phyloP scores from a whole-genome alignment of 2,329 filamentous ascomycete species.

The Clonostachys byssicola region DNA sequence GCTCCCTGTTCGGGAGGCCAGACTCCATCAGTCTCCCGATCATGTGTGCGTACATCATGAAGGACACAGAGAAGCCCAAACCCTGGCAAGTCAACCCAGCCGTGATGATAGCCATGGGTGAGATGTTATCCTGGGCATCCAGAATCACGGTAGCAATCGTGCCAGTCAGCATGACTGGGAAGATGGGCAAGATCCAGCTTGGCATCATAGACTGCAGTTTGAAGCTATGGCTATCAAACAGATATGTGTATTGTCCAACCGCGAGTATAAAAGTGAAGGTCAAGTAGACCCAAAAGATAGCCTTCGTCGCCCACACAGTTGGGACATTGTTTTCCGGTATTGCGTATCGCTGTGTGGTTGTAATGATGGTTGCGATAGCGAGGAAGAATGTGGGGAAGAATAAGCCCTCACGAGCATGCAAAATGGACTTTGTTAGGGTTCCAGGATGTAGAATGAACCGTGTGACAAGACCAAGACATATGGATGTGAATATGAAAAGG shows the following conservation, averaged over 20 bases:
- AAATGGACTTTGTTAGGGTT: conserved; percentile 49
- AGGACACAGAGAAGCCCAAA: conserved; percentile 62
- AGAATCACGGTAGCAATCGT: conserved; percentile 67
- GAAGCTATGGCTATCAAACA: conserved; percentile 58
- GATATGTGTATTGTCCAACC: conserved; percentile 61
- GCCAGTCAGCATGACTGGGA: conserved; percentile 69
- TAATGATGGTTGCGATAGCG: conserved; percentile 62
- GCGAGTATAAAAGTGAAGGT: conserved; percentile 54
- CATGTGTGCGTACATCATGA: conserved; percentile 71
- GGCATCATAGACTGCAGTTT: conserved; percentile 68
- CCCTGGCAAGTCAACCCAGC: conserved; percentile 68
- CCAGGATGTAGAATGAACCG: conserved; percentile 59
- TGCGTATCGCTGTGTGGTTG: conserved; percentile 61
- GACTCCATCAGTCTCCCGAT: conserved; percentile 67
- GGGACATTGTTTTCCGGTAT: conserved; percentile 30
- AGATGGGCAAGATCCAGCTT: conserved; percentile 70
- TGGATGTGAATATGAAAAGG: conserved; percentile 56
- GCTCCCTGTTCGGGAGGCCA: conserved; percentile 54
- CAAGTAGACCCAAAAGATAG: conserved; percentile 68
- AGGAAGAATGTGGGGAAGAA: conserved; percentile 73
- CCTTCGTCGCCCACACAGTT: conserved; percentile 2
- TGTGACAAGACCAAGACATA: conserved; percentile 47
- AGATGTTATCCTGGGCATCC: conserved; percentile 17
- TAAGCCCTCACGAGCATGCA: conserved; percentile 63
- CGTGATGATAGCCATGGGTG: conserved; percentile 43